Evolutionary conservation across 371 early-diverging fungal species (phyloP).

Genomic region (Mucor piriformis): DNA sequence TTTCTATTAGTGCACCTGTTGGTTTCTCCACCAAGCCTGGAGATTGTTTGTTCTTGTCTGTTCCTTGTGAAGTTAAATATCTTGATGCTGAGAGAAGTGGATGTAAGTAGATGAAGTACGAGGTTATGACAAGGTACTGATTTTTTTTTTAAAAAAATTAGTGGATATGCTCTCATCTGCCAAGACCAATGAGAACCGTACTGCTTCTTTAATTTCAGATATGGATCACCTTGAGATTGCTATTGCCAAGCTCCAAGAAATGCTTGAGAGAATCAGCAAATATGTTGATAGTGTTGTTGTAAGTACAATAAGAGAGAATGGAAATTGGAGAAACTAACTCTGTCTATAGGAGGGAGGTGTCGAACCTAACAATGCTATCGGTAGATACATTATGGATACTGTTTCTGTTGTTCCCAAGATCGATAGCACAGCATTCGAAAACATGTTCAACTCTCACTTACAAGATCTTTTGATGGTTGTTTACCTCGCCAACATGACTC

Average conservation of each 20-base stretch:
- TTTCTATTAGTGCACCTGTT: conserved; percentile 62
- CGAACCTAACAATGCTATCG: conserved; percentile 80
- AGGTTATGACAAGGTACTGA: background rate
- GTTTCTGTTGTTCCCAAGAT: conserved; percentile 89
- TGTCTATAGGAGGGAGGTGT: conserved; percentile 55
- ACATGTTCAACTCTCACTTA: conserved; percentile 90
- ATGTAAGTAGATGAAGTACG: conserved; percentile 52
- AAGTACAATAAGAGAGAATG: conserved; percentile 36
- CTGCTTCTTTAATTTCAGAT: conserved; percentile 75
- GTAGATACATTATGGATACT: conserved; percentile 93
- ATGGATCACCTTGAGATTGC: conserved; percentile 89
- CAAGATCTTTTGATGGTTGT: conserved; percentile 95
- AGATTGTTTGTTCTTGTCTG: conserved; percentile 83
- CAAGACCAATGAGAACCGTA: conserved; percentile 57
- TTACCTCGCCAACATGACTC: conserved; percentile 92
- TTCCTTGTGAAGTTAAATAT: conserved; percentile 88
- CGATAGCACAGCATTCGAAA: conserved; percentile 82
- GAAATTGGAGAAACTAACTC: background rate
- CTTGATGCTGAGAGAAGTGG: conserved; percentile 87
- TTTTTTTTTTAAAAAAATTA: conserved; percentile 14
- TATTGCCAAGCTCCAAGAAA: conserved; percentile 75
- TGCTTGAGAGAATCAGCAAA: conserved; percentile 82
- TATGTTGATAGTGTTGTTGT: conserved; percentile 85
- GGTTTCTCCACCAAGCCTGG: conserved; percentile 70
- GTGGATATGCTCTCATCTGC: conserved; percentile 82